Base-by-base conservation (phyloP, 768 basidiomycete genomes). In the Cyclocybe aegerita region DNA sequence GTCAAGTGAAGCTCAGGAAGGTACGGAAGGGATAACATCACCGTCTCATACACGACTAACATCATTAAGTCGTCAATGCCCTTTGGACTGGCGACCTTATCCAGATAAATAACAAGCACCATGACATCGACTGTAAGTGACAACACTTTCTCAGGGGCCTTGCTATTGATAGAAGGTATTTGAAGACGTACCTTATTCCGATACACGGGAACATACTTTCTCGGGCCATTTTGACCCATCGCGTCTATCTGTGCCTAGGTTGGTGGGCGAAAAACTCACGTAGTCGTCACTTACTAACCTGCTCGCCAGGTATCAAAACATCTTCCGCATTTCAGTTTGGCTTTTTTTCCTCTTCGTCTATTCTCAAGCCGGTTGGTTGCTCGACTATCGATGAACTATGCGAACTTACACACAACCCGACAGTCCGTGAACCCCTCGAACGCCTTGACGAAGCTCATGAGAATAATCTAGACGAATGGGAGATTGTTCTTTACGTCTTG, bases 11-110 rank as follows among this genome's bases (percentile, higher is more conserved):
- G 84, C 90, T 10, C 93, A 96, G 64, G 79, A 88, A 61, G 85
- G 90, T 89, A 49, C n/a, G n/a, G n/a, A n/a, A 48, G 71, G 59
- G 11, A 12, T 11, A 42, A 48, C 3, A 46, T 48, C 39, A 12
- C 12, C 30, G 34, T 23, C 3, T 49, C 31, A n/a, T 39, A n/a
- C 15, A 11, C 33, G 8, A 14, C 33, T 49, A n/a, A 14, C 42
- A n/a, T 39, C 31, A 29, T 16, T 9, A 42, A 92, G 93, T 95
- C 9, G 85, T 95, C 36, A 81, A 82, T 58, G 76, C 82, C 0
- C 73, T 98, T 15, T 96, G 95, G 93, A 76, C 69, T 8, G 95
- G 95, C 11, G 81, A 86, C 14, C 77, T 91, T 50, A 77, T 96
- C 3, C 95, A 95, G 65, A 78, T 76, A 50, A 85, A 89, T 54